Conservation (phyloP, 768 basidiomycete species). For the Xerocomellus dryophilus region DNA sequence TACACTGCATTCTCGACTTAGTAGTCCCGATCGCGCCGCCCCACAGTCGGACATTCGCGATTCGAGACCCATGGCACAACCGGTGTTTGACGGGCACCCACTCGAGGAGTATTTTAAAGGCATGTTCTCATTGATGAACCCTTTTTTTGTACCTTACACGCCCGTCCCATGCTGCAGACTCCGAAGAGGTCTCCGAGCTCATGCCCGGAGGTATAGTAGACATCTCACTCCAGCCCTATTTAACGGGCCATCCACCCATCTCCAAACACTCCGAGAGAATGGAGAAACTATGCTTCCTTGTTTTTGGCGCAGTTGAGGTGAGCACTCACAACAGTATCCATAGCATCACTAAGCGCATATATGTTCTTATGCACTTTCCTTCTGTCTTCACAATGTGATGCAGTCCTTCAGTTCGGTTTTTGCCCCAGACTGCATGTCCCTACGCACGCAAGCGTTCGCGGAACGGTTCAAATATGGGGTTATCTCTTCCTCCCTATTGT, state of each 20-base stretch:
- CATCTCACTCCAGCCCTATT: constrained; percentile 25
- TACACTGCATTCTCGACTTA: constrained; percentile 13
- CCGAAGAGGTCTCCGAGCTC: constrained; percentile 52
- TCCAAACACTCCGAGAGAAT: constrained; percentile 24
- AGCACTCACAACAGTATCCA: constrained; percentile 22
- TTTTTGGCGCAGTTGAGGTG: constrained; percentile 36
- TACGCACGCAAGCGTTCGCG: constrained; percentile 50
- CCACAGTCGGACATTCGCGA: not conserved
- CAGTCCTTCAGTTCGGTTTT: constrained; percentile 42
- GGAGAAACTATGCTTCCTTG: constrained; percentile 26
- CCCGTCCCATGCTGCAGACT: constrained; percentile 40
- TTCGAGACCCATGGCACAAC: constrained; percentile 59
- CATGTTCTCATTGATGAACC: constrained; percentile 21
- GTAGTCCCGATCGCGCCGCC: constrained; percentile 9
- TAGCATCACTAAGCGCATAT: constrained; percentile 2
- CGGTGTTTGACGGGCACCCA: constrained; percentile 75
- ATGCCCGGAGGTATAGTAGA: constrained; percentile 55
- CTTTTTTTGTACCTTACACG: constrained; percentile 10
- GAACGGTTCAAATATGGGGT: constrained; percentile 84
- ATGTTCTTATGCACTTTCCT: constrained; percentile 1
- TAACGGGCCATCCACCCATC: constrained; percentile 4
- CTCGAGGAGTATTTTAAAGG: constrained; percentile 71
- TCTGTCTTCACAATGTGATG: constrained; percentile 10
- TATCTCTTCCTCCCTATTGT: constrained; percentile 76
- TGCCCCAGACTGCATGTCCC: constrained; percentile 32